Evolutionary conservation across 805 yeast species (phyloP), one percentile per base, ranked within the genome.

Genomic region (Lipomyces yamadae): DNA sequence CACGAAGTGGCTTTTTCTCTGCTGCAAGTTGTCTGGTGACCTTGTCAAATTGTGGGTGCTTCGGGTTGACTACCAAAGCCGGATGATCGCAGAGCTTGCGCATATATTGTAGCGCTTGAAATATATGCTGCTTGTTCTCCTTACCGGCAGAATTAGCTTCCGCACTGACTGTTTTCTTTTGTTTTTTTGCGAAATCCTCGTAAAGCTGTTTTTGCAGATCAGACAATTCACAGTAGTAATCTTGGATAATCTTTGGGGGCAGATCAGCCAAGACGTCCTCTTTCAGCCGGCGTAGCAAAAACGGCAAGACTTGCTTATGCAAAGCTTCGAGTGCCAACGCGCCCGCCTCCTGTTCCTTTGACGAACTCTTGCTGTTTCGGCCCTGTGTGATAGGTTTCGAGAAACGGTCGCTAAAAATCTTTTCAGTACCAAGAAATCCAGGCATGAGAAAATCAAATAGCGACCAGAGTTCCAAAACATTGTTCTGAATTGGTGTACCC

Each of bases 181-280:
- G 98, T 75, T 90, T 91, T 73, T 84, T 86, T 8, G 95, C 92
- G 79, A 95, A 95, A 77, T 92, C 96, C 67, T 87, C 89, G 80
- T 95, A 96, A 58, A 95, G 81, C 72, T 88, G 89, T 74, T 88
- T 89, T 77, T 95, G 99, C 65, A 92, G 80, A 70, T 92, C 97
- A 72, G 97, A 91, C 69, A 96, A 82, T 72, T 95, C 98, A 80
- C 99, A 95, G 77, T 95, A 95, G 78, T 95, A 94, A 80, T 95
- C 99, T 77, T 95, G 99, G 72, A 95, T 95, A 73, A 96, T 95
- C 79, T 95, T 95, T 52, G 99, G 99, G 8, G 99, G 99, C 72
- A 95, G 82, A 77, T 95, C 99, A 0, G 96, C 89, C 62, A 95
- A 81, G 3, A 95, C 99, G 72, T 95, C 98, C 76, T 95, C 98